Evolutionary conservation across 1,284 basidiomycete genomes (phyloP), one percentile per base, ranked within the genome.

Genomic region (Wallemia hederae): DNA sequence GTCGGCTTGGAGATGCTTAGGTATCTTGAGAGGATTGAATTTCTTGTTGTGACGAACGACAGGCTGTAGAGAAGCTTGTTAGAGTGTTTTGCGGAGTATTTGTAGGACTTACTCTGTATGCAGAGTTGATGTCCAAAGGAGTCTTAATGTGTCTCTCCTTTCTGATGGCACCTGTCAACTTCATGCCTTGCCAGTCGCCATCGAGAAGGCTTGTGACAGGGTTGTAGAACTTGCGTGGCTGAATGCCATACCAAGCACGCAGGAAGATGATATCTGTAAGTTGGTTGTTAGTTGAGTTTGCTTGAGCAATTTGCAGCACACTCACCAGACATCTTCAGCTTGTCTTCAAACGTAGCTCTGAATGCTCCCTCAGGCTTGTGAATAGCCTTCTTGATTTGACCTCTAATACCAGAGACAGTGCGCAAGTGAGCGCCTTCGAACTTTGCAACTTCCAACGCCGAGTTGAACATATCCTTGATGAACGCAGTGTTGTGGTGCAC

Each of bases 401-500:
- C 92, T 34, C 94, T 75, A 62, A 99, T 87, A 2, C 92, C 94
- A 2, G 87, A 91, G 7, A 98, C 94, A 0, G 94, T 98, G 65
- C 83, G 77, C 62, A 99, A 80, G 69, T 86, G 88, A 15, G 92
- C 94, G 11, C 94, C 94, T 71, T 99, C 94, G 66, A 98, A 98
- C 71, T 96, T 97, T 63, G 91, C 89, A 14, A 98, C 90, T 71
- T 98, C 92, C 28, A 98, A 76, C 14, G 86, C 81, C 59, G 79
- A 82, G 63, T 74, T 82, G 74, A 98, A 98, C 92, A 99, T 99
- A 69, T 96, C 89, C 74, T 85, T 90, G 66, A 99, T 77, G 70
- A 98, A 99, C 0, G 90, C 94, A 17, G 94, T 99, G 72, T 99
- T 99, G 75, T 97, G 98, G 78, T 85, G 98, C 62, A 98, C 85